These are phyloP conservation scores for Hyaloscypha variabilis DNA, from an alignment of 495 filamentous ascomycete species.

Conservation along the genomic window DNA sequence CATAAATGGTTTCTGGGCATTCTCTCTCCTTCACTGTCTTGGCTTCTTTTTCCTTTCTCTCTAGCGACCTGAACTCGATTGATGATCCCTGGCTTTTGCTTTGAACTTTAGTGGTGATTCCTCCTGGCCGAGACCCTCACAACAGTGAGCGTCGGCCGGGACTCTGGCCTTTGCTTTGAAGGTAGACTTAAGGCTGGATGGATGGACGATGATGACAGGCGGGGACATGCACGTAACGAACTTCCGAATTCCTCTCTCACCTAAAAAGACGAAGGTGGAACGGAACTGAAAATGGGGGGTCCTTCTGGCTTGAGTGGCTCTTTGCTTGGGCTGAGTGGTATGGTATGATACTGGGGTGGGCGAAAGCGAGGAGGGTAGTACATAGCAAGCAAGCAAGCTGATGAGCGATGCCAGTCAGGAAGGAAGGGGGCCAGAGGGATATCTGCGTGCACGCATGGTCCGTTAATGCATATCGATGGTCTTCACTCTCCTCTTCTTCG, in stretches of 20 bases:
- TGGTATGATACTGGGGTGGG: too few relatives aligned
- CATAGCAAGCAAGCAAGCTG: too few relatives aligned
- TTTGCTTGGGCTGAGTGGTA: too few relatives aligned
- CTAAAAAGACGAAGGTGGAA: neutral
- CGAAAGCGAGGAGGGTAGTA: too few relatives aligned
- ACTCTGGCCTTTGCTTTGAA: neutral
- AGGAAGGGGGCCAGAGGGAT: neutral
- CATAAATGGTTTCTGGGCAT: neutral
- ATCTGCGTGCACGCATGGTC: neutral
- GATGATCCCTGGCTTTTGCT: neutral
- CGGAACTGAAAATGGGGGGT: neutral
- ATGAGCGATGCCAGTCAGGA: too few relatives aligned
- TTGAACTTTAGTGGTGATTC: too few relatives aligned
- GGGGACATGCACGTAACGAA: neutral
- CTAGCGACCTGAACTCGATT: neutral
- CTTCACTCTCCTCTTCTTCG: neutral
- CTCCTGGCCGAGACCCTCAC: too few relatives aligned
- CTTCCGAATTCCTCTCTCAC: neutral
- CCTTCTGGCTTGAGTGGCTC: neutral
- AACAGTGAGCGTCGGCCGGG: too few relatives aligned
- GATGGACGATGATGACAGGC: neutral
- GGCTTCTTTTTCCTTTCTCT: neutral
- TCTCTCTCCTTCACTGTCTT: neutral
- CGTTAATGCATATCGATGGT: neutral
- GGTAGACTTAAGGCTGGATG: neutral